Evolutionary conservation across 768 basidiomycete species (phyloP), one percentile per base, ranked within the genome.

Genomic region (Kwoniella europaea): DNA sequence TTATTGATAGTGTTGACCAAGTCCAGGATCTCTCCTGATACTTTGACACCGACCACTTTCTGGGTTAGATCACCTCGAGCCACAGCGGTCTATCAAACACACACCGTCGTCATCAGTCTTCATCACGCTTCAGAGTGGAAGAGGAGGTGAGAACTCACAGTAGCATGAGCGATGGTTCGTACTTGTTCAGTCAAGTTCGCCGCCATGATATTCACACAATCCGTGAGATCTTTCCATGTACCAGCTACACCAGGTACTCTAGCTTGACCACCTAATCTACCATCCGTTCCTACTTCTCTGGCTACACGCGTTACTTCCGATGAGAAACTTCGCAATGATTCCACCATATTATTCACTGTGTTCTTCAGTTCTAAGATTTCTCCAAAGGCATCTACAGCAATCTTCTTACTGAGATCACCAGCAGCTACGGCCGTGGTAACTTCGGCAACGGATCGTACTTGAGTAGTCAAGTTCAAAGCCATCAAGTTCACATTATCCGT

Each of bases 1-100:
- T 79, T 90, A 84, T 98, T 98, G 88, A 98, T 98, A 18, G 97
- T 98, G 84, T 94, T 93, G 61, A 97, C 95, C 74, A 99, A 86
- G 73, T 89, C 91, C n/a, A 96, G 86, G 86, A 98, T 96, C 85
- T 99, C 96, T 80, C 96, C 96, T 16, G 92, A 91, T 4, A 96
- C 95, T 1, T 91, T 90, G 20, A 98, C 92, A 52, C 93, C 94
- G 10, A 88, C 89, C 73, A 98, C 93, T 86, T 98, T 98, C 81
- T 92, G 90, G 0, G 91, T 94, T 82, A 99, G 86, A 81, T 98
- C 93, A 71, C 97, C 96, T 16, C 90, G 88, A 16, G 95, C 94
- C 69, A 99, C 95, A 44, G 95, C 95, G 50, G 92, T 95, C 87
- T 89, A 65, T 18, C 10, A 50, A n/a, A 68, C 59, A 67, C 35